Evolutionary conservation across 805 yeast species (phyloP).

Genomic region (Hanseniaspora meyeri): DNA sequence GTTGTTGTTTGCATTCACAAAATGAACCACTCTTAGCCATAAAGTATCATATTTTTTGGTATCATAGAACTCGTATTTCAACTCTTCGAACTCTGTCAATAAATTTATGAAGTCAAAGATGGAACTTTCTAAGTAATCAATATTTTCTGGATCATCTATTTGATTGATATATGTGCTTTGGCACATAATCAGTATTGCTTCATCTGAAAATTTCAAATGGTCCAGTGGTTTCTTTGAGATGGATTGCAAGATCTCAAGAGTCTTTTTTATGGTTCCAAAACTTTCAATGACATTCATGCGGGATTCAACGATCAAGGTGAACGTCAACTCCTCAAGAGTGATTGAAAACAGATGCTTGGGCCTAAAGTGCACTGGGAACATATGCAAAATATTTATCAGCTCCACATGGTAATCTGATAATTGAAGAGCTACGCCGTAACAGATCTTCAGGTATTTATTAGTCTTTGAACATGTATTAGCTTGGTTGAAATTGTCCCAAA

Average conservation of each 20-base stretch:
- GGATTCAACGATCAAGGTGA: not conserved
- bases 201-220: not conserved
- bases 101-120: slow-evolving; percentile 6
- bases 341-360: not conserved
- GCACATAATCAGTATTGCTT: not conserved
- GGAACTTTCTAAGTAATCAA: slow-evolving; percentile 6
- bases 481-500: slow-evolving; percentile 10
- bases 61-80: not conserved
- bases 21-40: slow-evolving; percentile 9
- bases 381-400: not conserved
- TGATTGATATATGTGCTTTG: slow-evolving; percentile 4
- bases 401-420: not conserved
- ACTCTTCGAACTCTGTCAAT: slow-evolving; percentile 4
- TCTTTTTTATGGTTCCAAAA: not conserved
- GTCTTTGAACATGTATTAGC: slow-evolving; percentile 10
- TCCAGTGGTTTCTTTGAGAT: not conserved
- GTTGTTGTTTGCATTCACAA: not conserved
- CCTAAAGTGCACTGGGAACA: slow-evolving; percentile 10
- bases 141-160: not conserved
- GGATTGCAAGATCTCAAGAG: not conserved
- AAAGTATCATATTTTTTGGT: not conserved
- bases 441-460: slow-evolving; percentile 1
- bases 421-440: slow-evolving; percentile 1
- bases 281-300: slow-evolving; percentile 3
- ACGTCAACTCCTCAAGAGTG: not conserved